Evolutionary conservation across 2,329 filamentous ascomycete species (phyloP), one percentile per base, ranked within the genome.

Genomic region (Thielaviopsis cerberus): DNA sequence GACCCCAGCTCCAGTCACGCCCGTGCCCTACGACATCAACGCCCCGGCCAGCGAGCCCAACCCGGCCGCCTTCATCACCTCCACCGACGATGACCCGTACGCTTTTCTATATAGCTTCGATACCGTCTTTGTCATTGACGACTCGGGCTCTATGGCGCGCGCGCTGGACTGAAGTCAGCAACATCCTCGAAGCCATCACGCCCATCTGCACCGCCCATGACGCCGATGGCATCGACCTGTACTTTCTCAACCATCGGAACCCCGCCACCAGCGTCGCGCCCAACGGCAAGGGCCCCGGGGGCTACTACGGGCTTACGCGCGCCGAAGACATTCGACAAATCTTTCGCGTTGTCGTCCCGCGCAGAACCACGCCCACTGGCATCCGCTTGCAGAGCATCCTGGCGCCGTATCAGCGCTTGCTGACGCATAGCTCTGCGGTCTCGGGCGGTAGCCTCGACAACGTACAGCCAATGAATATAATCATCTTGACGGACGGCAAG

Each of bases 101-200:
- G 77, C 81, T 1, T 94, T 94, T 67, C 80, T 97, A 4, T 68
- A 71, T 50, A 76, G 76, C 17, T 96, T 95, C 67, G 88, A 97
- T 71, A 96, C 89, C 30, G 72, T 91, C 58, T 90, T 97, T 68
- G 71, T 97, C 1, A 88, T 97, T 66, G 91, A 97, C 67, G 91
- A 97, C 72, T 89, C 84, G n/a, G 80, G 81, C 4, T 90, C 85
- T 64, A 97, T 97, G 91, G 73, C 74, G 85, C 17, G 67, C 72
- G n/a, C 78, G 76, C 23, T 97, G 91, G 91, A 69, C 72, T 13
- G 86, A 96, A 68, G 86, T 87, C 0, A 72, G 76, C 25, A 73
- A 77, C 8, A 87, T 85, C 1, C 77, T 97, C 1, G 71, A 76
- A 30, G 75, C 80, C 53, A 89, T 97, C 65, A 79, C 88, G 0